Base-by-base conservation (phyloP, 345 rosid species). In the Atalantia buxifolia region DNA sequence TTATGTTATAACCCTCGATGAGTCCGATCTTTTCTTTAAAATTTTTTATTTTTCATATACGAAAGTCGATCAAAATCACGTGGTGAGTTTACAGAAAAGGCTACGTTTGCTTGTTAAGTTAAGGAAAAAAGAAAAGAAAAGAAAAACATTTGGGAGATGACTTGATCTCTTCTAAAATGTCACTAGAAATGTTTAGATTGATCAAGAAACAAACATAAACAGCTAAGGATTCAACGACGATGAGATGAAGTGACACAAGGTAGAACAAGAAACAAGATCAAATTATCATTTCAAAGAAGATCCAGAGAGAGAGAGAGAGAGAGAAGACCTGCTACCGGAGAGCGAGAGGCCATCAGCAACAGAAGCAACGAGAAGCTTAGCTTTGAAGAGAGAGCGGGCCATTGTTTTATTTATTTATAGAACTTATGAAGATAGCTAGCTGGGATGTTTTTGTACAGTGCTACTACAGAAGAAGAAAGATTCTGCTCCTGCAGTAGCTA, bases 371-470 rank as follows among this genome's bases (percentile, higher is more conserved):
- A 81, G 75, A 50, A 78, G 50, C 84, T 80, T 88, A 24, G 80
- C 75, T 71, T 31, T 71, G 19, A 81, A 59, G 33, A 82, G 71
- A 40, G 72, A 82, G 45, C 85, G 84, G 81, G 89, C 85, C 92
- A 89, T 83, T 55, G 67, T 24, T 66, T 30, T 33, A 78, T 62
- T 7, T 6, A 4, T 5, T 60, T 73, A 38, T 38, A 7, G 50
- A 7, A 21, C 10, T 12, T 25, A 8, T 1, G 7, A 66, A 1
- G 24, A 1, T 4, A 6, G 50, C 35, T 5, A 13, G 55, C 10
- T 4, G 55, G 9, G 31, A 68, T 68, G 13, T 68, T 5, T 40
- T 5, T n/a, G 25, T 12, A 22, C 6, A 42, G 14, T 25, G 64
- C 65, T 82, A 45, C 85, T 48, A 77, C 76, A 78, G 77, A 79